phyloP scores from a whole-genome alignment of 768 basidiomycete species.

The Xerocomellus amylosporus region DNA sequence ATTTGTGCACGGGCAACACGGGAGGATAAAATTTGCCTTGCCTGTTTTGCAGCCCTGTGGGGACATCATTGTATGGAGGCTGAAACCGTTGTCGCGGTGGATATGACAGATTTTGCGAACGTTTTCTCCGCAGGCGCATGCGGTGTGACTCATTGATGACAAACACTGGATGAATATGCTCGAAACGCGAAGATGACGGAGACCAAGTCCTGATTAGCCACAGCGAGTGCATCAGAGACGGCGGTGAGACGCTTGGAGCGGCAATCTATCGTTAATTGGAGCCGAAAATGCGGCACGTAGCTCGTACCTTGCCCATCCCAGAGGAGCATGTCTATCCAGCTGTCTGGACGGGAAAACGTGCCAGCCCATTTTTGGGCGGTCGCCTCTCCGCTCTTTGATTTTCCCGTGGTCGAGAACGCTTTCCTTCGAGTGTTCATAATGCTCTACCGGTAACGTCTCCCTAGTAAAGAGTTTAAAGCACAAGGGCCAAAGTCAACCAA shows the following conservation, averaged over 20 bases:
- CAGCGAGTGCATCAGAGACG: background rate
- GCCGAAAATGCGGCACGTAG: background rate
- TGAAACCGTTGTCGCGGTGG: background rate
- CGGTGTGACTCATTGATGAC: conserved; percentile 2
- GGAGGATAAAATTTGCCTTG: background rate
- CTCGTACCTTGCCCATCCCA: background rate
- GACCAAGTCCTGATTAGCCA: background rate
- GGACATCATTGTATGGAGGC: background rate
- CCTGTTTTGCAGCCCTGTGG: conserved; percentile 1
- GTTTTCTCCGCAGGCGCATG: background rate
- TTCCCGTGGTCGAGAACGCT: background rate
- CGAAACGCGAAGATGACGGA: background rate
- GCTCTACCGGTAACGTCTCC: background rate
- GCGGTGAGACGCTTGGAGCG: background rate
- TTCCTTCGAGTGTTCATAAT: background rate
- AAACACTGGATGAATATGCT: background rate
- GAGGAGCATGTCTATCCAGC: background rate
- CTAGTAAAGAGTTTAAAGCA: background rate
- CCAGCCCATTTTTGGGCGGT: conserved; percentile 1
- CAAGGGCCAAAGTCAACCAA: background rate
- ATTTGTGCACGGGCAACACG: background rate
- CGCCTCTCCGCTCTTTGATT: conserved; percentile 4
- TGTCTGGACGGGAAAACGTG: conserved; percentile 8
- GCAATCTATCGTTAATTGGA: background rate
- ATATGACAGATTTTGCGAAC: background rate